Conservation (phyloP, 768 basidiomycete genomes). For the Collybiopsis confluens region DNA sequence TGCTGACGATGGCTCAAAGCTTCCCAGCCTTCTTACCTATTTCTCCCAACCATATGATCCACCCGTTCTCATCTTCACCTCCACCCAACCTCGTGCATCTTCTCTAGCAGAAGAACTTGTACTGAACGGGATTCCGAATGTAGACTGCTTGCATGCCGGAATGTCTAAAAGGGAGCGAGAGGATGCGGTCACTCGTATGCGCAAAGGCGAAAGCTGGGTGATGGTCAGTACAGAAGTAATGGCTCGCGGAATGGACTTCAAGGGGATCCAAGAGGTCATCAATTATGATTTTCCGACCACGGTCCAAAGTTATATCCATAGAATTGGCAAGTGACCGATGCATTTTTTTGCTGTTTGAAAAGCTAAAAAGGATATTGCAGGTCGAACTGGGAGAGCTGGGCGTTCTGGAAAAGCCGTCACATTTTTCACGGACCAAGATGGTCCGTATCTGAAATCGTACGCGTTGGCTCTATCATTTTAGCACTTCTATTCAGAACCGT, state of each 20-base stretch:
- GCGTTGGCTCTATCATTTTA: slow-evolving; percentile 17
- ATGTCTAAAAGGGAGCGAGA: slow-evolving; percentile 86
- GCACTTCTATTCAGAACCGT: not conserved
- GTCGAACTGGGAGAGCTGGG: slow-evolving; percentile 93
- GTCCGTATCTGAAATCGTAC: slow-evolving; percentile 85
- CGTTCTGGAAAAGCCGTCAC: slow-evolving; percentile 91
- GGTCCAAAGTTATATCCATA: slow-evolving; percentile 93
- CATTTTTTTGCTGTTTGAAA: not conserved
- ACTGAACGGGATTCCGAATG: slow-evolving; percentile 72
- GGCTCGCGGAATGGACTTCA: slow-evolving; percentile 98
- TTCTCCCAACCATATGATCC: slow-evolving; percentile 82
- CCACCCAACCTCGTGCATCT: slow-evolving; percentile 79
- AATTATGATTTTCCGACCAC: slow-evolving; percentile 97
- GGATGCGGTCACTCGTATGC: slow-evolving; percentile 80
- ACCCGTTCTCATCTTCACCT: slow-evolving; percentile 88
- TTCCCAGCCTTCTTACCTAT: slow-evolving; percentile 81
- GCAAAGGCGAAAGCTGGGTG: slow-evolving; percentile 88
- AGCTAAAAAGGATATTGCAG: slow-evolving; percentile 29
- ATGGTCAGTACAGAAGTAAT: slow-evolving; percentile 96
- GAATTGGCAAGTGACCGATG: slow-evolving; percentile 61
- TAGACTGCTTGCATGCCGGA: slow-evolving; percentile 89
- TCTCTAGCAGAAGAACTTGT: slow-evolving; percentile 80
- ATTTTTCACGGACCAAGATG: slow-evolving; percentile 93
- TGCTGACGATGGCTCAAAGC: slow-evolving; percentile 90
- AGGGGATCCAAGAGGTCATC: slow-evolving; percentile 88